Base-by-base conservation (phyloP, 176 grass and related monocot species). In the Avena sativa region DNA sequence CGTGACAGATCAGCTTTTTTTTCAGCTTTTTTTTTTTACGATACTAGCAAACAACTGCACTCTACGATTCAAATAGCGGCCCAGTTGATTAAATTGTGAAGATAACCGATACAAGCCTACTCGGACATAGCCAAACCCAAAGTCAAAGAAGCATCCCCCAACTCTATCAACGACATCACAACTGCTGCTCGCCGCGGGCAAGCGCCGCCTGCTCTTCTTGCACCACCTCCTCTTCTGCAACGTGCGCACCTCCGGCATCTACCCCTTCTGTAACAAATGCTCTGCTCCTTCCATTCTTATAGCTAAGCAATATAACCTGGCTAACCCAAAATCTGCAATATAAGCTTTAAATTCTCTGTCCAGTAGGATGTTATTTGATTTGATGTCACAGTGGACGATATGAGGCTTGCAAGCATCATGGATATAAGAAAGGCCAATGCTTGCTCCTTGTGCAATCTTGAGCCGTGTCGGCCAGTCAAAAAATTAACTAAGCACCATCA, bases 261-360 rank as follows among this genome's bases (percentile, higher is more conserved):
- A 57, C 6, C 12, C 15, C 1, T 50, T 8, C 4, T 40, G 38
- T 40, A 40, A 40, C 38, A 40, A 6, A 40, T 40, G 5, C 38
- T 40, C 38, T 40, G 38, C 38, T 40, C 38, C 38, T 40, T 40
- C 38, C 38, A 36, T 40, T 40, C 28, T 28, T 28, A 28, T 28
- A 28, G 28, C 28, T 28, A 28, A 28, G 28, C 28, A 28, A 28
- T 28, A 28, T 28, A 97, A 89, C 53, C 94, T 92, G 30, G 94
- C 84, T 0, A 97, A 79, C 21, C 94, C 94, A 74, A 97, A 97
- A 83, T 97, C 94, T 14, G 92, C 94, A 80, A 97, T 79, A 79
- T 92, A 81, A 40, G 94, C 86, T 30, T 97, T 72, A 20, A 97
- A 89, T 58, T 87, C 87, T 80, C 87, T 63, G 50, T 97, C 94